Evolutionary conservation across 306 rosid species (phyloP).

Genomic region (Rubus parviflorus): DNA sequence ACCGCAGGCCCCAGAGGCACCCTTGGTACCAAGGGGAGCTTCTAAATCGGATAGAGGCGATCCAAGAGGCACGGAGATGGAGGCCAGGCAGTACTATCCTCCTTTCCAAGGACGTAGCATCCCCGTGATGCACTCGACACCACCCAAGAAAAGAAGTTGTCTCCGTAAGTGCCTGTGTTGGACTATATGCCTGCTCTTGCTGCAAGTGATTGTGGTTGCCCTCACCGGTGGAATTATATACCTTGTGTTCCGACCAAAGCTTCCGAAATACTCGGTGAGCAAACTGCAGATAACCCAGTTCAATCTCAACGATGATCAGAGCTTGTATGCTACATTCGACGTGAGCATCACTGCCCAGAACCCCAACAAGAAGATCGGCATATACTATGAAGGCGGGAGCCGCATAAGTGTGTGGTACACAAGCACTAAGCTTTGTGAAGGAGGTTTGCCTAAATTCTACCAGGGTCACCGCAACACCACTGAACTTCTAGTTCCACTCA

Average conservation of each 20-base stretch:
- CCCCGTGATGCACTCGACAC: conserved; percentile 48
- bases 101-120: conserved; percentile 32
- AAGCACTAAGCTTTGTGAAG: conserved; percentile 54
- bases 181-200: conserved; percentile 36
- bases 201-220: conserved; percentile 46
- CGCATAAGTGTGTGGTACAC: conserved; percentile 61
- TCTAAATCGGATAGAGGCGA: conserved; percentile 46
- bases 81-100: conserved; percentile 16
- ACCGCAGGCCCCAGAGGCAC: conserved; percentile 42
- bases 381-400: conserved; percentile 83
- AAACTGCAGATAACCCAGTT: conserved; percentile 43
- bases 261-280: conserved; percentile 66
- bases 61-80: neutral
- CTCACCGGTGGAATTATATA: conserved; percentile 51
- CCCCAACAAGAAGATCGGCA: conserved; percentile 86
- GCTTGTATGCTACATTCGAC: conserved; percentile 47
- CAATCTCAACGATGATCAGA: conserved; percentile 25
- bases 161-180: conserved; percentile 61
- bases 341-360: conserved; percentile 65
- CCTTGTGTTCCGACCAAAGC: conserved; percentile 80
- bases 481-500: conserved; percentile 43
- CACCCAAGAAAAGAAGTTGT: conserved; percentile 73
- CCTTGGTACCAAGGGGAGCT: conserved; percentile 45
- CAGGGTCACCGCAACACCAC: conserved; percentile 85
- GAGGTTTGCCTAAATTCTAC: conserved; percentile 77